Base-by-base conservation (phyloP, 2,329 filamentous ascomycete species). In the Cladorrhinum sp. region DNA sequence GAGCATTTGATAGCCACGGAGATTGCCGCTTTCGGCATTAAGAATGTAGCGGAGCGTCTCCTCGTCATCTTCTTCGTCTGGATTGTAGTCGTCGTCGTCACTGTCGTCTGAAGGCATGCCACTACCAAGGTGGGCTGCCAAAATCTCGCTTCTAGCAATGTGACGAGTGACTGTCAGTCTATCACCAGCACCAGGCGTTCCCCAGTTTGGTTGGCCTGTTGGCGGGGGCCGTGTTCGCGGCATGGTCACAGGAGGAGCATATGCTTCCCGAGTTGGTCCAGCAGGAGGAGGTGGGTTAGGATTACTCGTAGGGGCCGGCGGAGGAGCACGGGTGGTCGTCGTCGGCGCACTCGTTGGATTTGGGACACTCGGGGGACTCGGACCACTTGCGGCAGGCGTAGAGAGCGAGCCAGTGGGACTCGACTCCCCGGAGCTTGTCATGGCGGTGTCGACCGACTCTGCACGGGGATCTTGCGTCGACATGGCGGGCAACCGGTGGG, bases 1-100 rank as follows among this genome's bases (percentile, higher is more conserved):
- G 32, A 80, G 66, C 5, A 82, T 58, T 66, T 84, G 81, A 13
- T 78, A 71, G 10, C 75, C 73, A 16, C 78, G 73, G 18, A 78
- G 53, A 49, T 32, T 56, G 8, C 73, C 68, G 18, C 68, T 68
- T 12, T 78, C 77, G 1, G 74, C 70, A n/a, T 60, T 45, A 3
- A 61, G 60, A 6, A 41, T 41, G 8, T 41, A 63, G 4, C 60
- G 62, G 50, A 68, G n/a, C 10, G 63, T 27, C 29, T 62, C 58
- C 2, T 64, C 59, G 22, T 69, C 68, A 10, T 65, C 64, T 13
- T 54, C 65, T 24, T 65, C 63, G 25, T 63, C 61, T 6, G 45
- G 52, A 4, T 52, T 50, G 29, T 57, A 62, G n/a, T 68, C 68
- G 7, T 59, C n/a, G 4, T 70, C 69, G 2, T 56, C 13, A n/a